Conservation (phyloP, 208 protist genomes). For the Crithidia sp. region DNA sequence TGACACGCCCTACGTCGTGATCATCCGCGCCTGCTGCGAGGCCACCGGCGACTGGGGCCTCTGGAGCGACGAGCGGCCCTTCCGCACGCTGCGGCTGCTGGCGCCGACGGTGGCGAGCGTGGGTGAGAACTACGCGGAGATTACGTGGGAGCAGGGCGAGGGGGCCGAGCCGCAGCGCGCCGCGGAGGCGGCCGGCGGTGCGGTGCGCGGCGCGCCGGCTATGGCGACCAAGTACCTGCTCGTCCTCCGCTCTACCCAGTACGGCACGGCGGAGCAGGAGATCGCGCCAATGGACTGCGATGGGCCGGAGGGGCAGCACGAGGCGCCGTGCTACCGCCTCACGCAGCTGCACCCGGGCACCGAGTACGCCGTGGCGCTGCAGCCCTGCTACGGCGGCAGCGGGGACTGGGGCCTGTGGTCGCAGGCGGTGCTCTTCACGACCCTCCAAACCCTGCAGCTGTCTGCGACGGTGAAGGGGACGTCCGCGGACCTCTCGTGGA, state of each 20-base stretch:
- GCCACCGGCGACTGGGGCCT: conserved; percentile 77
- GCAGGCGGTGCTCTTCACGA: conserved; percentile 65
- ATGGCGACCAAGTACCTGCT: conserved; percentile 44
- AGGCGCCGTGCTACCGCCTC: conserved; percentile 48
- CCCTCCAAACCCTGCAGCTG: conserved; percentile 56
- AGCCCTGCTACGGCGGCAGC: conserved; percentile 82
- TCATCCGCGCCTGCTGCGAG: conserved; percentile 78
- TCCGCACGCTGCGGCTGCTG: conserved; percentile 72
- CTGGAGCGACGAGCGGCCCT: conserved; percentile 82
- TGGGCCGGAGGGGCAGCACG: not conserved
- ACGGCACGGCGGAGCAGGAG: conserved; percentile 33
- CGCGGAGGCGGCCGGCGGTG: conserved; percentile 8
- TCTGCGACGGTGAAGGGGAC: conserved; percentile 42
- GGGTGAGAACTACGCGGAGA: conserved; percentile 80
- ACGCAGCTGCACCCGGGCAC: conserved; percentile 64
- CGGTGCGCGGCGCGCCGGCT: conserved; percentile 2
- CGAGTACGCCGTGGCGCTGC: conserved; percentile 85
- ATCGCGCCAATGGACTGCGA: conserved; percentile 32
- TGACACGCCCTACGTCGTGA: conserved; percentile 80
- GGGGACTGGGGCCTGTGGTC: conserved; percentile 86
- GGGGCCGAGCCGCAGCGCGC: conserved; percentile 32
- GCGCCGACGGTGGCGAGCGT: conserved; percentile 47
- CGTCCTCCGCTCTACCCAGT: conserved; percentile 27
- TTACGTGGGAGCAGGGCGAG: conserved; percentile 74
- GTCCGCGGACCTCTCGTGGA: conserved; percentile 47